These are phyloP conservation scores for Mycena haematopus DNA, from an alignment of 768 basidiomycete species.

Conservation along the genomic window DNA sequence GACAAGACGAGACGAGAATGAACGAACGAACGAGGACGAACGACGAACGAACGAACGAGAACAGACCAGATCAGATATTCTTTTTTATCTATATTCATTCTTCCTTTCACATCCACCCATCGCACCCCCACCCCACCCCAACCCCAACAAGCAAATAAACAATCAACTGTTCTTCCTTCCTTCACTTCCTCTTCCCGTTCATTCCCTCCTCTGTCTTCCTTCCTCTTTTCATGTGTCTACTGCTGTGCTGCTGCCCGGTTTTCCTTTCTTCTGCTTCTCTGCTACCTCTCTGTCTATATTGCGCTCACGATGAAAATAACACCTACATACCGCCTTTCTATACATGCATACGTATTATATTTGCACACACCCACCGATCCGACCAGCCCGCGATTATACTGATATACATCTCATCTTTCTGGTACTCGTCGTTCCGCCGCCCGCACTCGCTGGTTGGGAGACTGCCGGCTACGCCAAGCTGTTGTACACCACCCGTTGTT, in stretches of 20 bases:
- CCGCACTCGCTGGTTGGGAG: too few species aligned
- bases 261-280: not conserved
- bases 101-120: not conserved
- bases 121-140: not conserved
- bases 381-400: too few species aligned
- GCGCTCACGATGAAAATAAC: not conserved
- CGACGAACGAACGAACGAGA: not conserved
- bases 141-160: not conserved
- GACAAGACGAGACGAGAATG: not conserved
- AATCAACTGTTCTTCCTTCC: not conserved
- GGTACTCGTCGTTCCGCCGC: not conserved
- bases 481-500: not conserved
- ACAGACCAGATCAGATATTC: slow-evolving; percentile 2
- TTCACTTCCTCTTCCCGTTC: not conserved
- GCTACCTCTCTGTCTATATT: not conserved
- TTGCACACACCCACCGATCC: too few species aligned
- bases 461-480: not conserved
- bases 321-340: not conserved
- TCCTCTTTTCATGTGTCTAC: not conserved
- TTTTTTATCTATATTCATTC: slow-evolving; percentile 1
- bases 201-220: not conserved
- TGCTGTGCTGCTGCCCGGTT: not conserved
- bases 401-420: not conserved
- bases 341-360: too few species aligned
- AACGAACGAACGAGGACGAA: not conserved